Base-by-base conservation (phyloP, 345 rosid species). In the Balakata baccata region DNA sequence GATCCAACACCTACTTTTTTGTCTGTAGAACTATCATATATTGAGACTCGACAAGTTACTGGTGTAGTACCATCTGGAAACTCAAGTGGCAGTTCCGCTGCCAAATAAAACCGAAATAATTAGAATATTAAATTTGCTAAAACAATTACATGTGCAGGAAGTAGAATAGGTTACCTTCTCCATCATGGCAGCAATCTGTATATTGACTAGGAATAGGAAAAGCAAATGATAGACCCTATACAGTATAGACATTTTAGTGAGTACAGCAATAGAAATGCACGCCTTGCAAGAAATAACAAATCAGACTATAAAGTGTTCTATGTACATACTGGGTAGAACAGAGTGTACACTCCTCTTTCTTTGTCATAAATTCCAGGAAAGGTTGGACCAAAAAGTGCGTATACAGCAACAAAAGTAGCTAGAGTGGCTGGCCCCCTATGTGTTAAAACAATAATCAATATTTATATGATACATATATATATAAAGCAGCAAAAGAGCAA, bases 51-150 rank as follows among this genome's bases (percentile, higher is more conserved):
- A 56, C 98, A 90, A 62, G 99, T 89, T 54, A 95, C 99, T 67
- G 99, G 99, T 25, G 98, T 92, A 18, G 98, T 95, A 47, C 99
- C 99, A 85, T 92, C 97, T 7, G 99, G 97, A 83, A 95, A 92
- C 88, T 95, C 99, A 77, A 92, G 81, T 6, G 99, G 99, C 60
- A 92, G 77, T 81, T 89, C 98, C 81, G 92, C 99, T 95, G 80
- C 72, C 75, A 77, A 50, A 54, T 64, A 77, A 4, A 37, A 52
- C 51, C 66, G 75, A 72, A 52, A 37, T 20, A 51, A 53, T 22
- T 17, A 52, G 38, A 77, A 69, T 39, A 56, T 23, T 73, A 72
- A 61, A 62, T 12, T 25, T 61, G 7, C 73, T 29, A 51, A 34
- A 74, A 23, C 1, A 22, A 12, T 0, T 41, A 43, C 3, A 41